Percentiles rank a stretch among this genome's conserved stretches.
phyloP scores from a whole-genome alignment of 2,329 filamentous ascomycete species.

The Penicillium sp. region DNA sequence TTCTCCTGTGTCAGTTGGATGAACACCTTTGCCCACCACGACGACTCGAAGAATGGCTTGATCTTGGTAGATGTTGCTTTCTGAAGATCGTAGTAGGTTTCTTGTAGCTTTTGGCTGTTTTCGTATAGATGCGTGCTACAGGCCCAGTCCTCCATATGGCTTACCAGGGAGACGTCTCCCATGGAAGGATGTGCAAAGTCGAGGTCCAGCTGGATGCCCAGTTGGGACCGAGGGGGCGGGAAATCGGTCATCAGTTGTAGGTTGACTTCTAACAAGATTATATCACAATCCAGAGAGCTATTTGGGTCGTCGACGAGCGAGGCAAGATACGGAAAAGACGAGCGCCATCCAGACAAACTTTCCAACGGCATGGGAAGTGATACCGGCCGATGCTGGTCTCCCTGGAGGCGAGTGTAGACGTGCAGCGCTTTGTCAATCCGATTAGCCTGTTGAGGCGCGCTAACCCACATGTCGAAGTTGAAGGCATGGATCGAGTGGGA shows the following conservation, averaged over 20 bases:
- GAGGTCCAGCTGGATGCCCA: constrained; percentile 41
- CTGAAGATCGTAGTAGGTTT: constrained; percentile 31
- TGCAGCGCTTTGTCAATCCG: constrained; percentile 40
- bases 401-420: constrained; percentile 41
- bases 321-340: constrained; percentile 38
- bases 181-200: constrained; percentile 35
- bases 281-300: constrained; percentile 35
- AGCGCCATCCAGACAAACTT: constrained; percentile 37
- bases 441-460: constrained; percentile 31
- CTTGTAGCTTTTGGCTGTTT: constrained; percentile 27
- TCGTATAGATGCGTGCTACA: constrained; percentile 43
- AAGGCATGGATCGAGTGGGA: constrained; percentile 32
- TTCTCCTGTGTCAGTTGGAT: constrained; percentile 39
- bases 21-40: constrained; percentile 44
- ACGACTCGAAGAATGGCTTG: constrained; percentile 41
- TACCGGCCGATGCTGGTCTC: constrained; percentile 31
- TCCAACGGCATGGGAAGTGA: constrained; percentile 38
- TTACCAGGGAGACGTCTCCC: constrained; percentile 29
- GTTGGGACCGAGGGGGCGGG: constrained; percentile 36
- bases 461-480: constrained; percentile 46
- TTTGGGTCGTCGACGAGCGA: constrained; percentile 31
- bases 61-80: constrained; percentile 37
- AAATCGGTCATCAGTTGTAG: constrained; percentile 43
- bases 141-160: constrained; percentile 40
- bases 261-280: constrained; percentile 42